Base-by-base conservation (phyloP, 2,329 filamentous ascomycete genomes). In the Coniochaeta hoffmannii region DNA sequence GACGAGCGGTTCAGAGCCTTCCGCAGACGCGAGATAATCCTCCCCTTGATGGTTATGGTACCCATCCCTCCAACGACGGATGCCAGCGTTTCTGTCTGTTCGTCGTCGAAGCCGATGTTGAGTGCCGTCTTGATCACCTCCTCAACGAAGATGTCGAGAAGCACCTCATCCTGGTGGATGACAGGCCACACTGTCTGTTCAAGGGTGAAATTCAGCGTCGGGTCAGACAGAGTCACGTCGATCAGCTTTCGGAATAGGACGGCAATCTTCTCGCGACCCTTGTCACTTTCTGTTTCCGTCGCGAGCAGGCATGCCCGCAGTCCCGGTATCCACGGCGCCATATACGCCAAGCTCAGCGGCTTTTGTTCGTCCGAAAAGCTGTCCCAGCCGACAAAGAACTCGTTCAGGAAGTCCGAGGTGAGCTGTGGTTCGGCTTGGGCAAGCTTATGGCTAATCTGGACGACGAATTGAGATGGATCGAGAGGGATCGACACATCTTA, bases 361-460 rank as follows among this genome's bases (percentile, higher is more conserved):
- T 85, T 83, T 64, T 88, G 85, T 55, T 86, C 81, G 32, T 85
- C 80, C 1, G 82, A 78, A 61, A 87, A 85, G 62, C 83, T 86
- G 60, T 86, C 83, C 85, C 85, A 88, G 17, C 85, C 83, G 24
- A 87, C 82, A 57, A 88, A 88, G 64, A 88, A 88, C 62, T 88
- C 85, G n/a, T 85, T 87, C 36, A 88, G 64, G 62, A 88, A 88
- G 63, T 88, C 85, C 8, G 78, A 79, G 0, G 85, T 88, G 8
- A 88, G 74, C 61, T 87, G 84, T 22, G 85, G 82, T 63, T 88
- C 85, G 19, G 83, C 78, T 30, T 73, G 69, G 9, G 85, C 84
- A 15, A 88, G 71, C 58, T 82, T 79, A 62, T 78, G 79, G 70
- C 85, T 88, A 50, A 88, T 84, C 50, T 79, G 78, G 61, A 88